Evolutionary conservation across 148 eudicot species (phyloP).

Genomic region (Vaccinium corymbosum): DNA sequence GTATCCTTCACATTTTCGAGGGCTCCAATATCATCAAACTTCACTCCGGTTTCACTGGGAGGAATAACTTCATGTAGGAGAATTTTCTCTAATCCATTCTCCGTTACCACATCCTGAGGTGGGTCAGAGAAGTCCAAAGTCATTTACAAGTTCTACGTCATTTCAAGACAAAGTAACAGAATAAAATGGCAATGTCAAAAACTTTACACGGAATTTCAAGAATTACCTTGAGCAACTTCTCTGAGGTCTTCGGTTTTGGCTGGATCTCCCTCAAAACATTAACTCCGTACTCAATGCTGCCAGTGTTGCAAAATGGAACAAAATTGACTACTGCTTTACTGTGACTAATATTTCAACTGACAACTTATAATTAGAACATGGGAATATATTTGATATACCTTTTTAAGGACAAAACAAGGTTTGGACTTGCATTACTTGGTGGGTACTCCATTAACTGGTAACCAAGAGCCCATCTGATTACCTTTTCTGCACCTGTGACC

Average conservation of each 20-base stretch:
- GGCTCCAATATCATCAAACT: constrained; percentile 97
- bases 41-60: constrained; percentile 88
- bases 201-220: neutral
- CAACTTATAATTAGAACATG: neutral
- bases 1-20: constrained; percentile 97
- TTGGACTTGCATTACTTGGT: constrained; percentile 39
- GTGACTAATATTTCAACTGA: neutral
- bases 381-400: constrained; percentile 39
- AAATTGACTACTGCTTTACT: constrained; percentile 6
- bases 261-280: constrained; percentile 61
- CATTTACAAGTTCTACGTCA: neutral
- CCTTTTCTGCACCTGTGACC: constrained; percentile 66
- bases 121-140: constrained; percentile 13
- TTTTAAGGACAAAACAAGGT: constrained; percentile 56
- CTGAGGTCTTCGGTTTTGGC: constrained; percentile 76
- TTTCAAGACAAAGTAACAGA: neutral
- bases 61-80: constrained; percentile 89
- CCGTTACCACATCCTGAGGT: constrained; percentile 81
- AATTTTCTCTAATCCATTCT: constrained; percentile 87
- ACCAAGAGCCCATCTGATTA: constrained; percentile 85
- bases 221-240: constrained; percentile 75
- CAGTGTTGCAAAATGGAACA: constrained; percentile 19
- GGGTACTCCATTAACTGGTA: constrained; percentile 70
- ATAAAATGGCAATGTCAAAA: neutral
- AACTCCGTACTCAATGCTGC: constrained; percentile 78